Evolutionary conservation across 306 rosid species (phyloP), one percentile per base, ranked within the genome.

Genomic region (Quercus wislizeni): DNA sequence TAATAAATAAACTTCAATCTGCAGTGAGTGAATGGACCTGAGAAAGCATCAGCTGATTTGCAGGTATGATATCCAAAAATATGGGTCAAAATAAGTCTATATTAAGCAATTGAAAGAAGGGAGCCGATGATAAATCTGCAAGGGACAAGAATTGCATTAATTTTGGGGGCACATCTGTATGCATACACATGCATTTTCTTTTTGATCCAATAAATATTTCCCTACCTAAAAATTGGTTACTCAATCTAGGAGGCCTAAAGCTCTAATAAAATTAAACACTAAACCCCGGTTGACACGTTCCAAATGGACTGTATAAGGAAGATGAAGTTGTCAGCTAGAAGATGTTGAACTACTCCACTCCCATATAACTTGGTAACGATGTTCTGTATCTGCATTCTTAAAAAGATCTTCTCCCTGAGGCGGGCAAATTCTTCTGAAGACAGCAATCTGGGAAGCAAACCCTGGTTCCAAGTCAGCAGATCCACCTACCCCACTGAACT

Each of bases 401-500:
- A 27, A 74, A 64, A 58, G 21, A 19, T 64, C 76, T 11, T 77
- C 79, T 55, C 70, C 84, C 20, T 72, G 59, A 69, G 71, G 77
- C 25, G 18, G 62, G 78, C 78, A 69, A 58, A 78, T 88, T 71
- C 86, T 86, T 83, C 82, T 90, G 72, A 95, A 95, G 71, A 95
- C 94, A 25, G 99, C 98, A 85, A 93, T 93, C 88, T 96, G 99
- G 30, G 99, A 96, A 80, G 98, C 99, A 86, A 89, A 91, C 74
- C 99, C 99, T 6, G 98, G 99, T 75, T 96, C 99, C 62, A 71
- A 18, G 67, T 88, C 97, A 76, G 83, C 93, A 52, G 83, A 82
- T 74, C 98, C 98, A 20, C 99, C 97, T 69, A 96, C 99, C 57
- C 99, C 99, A 58, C 97, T 87, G 75, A 91, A 93, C 73, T 89